phyloP scores from a whole-genome alignment of 2,329 filamentous ascomycete genomes.

The Lachnellula suecica region DNA sequence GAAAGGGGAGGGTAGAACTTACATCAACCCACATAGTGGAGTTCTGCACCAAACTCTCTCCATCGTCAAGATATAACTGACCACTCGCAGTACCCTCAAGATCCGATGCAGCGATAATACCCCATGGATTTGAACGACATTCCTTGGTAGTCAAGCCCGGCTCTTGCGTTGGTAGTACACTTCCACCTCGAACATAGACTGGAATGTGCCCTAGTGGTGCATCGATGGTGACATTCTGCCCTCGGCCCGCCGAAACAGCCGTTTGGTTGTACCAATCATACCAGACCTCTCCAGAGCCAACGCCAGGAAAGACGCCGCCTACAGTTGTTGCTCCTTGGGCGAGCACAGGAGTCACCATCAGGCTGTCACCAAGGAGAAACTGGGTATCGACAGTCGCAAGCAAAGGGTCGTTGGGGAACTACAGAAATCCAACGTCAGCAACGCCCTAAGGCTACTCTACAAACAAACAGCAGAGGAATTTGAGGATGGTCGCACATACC shows the following conservation, averaged over 20 bases:
- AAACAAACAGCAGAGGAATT: no score
- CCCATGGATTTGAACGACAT: slow-evolving; percentile 64
- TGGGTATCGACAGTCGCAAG: slow-evolving; percentile 67
- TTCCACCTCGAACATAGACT: slow-evolving; percentile 67
- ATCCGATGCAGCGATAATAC: slow-evolving; percentile 62
- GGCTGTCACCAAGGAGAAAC: slow-evolving; percentile 67
- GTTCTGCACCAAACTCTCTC: slow-evolving; percentile 61
- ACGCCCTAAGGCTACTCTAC: no score
- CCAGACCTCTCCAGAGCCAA: slow-evolving; percentile 60
- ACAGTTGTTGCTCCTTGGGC: slow-evolving; percentile 61
- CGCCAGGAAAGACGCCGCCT: slow-evolving; percentile 68
- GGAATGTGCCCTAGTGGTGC: no score
- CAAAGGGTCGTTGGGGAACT: slow-evolving; percentile 66
- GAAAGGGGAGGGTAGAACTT: background rate
- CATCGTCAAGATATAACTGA: slow-evolving; percentile 71
- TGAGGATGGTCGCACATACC: no score
- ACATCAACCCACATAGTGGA: slow-evolving; percentile 52
- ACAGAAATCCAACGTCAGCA: no score
- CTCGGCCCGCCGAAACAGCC: no score
- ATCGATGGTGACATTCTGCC: no score
- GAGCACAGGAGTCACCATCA: slow-evolving; percentile 69
- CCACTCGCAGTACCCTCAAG: slow-evolving; percentile 56
- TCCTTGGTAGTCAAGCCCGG: slow-evolving; percentile 66
- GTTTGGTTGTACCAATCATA: no score
- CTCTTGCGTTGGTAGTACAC: slow-evolving; percentile 66